Base-by-base conservation (phyloP, 306 rosid species). In the Corylus avellana region DNA sequence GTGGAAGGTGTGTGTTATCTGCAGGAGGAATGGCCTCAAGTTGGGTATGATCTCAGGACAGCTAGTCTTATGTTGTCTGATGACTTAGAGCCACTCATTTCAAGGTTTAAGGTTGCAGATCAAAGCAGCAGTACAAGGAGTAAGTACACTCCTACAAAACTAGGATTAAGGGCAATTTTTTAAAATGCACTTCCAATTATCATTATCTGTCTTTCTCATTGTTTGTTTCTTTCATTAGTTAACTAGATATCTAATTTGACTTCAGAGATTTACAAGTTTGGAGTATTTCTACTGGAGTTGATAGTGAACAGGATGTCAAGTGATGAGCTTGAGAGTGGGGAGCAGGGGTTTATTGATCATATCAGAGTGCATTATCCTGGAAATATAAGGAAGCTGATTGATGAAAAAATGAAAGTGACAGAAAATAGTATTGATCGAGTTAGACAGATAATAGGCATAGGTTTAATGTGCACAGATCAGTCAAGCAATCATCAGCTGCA, bases 1-100 rank as follows among this genome's bases (percentile, higher is more conserved):
- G 83, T 87, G 62, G 87, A 88, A 32, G 91, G 92, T 25, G 81
- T 92, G 82, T 22, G 72, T 14, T 88, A 90, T 86, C 61, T 92
- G 76, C 87, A 87, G 4, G 87, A 87, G 78, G 86, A 84, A 70
- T 90, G 97, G 94, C 93, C 93, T 73, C 80, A 75, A 73, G 91
- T 92, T 50, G 93, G 81, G 16, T 90, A 88, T 74, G 97, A 88
- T 57, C 90, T 92, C 49, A 85, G 84, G 29, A 84, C 84, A 73
- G 81, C 80, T 59, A 92, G 86, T 82, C 75, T 90, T 49, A 76
- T 92, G 47, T 48, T 92, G 82, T 83, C 89, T 8, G 76, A 82
- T 39, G 75, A 81, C 64, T 54, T 74, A 27, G 87, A 76, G 74
- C 93, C 94, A 8, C 62, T 79, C 63, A 90, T 92, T 82, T 88